Evolutionary conservation across 2,329 filamentous ascomycete species (phyloP), one percentile per base, ranked within the genome.

Genomic region (Exophiala spinifera): DNA sequence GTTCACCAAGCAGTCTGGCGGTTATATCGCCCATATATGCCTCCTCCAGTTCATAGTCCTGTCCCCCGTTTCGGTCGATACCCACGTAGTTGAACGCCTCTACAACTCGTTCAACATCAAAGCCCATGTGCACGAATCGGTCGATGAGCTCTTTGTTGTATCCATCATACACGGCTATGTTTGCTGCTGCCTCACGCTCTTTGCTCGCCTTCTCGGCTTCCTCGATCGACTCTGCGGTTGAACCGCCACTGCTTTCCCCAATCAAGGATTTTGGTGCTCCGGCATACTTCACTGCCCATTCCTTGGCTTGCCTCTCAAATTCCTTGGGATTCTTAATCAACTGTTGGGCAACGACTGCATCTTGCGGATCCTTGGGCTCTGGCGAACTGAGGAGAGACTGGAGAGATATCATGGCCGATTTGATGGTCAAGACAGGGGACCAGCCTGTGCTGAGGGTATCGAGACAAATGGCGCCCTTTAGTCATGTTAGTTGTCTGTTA

Each of bases 371-470:
- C 65, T 92, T 95, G 0, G 94, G 92, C 70, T 99, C 95, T 3
- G 94, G 94, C 15, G 86, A 89, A 73, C 90, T 90, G 66, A 99
- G 88, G 15, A 99, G 84, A 63, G 91, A 92, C 70, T 96, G 91
- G 28, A 99, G 80, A 23, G 91, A 96, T 55, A 99, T 85, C 43
- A 99, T 83, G 34, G 92, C 90, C 17, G 90, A 95, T 75, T 96
- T 97, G 71, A 99, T 92, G 13, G 92, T 99, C 57, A 96, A 82
- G 20, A 99, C 91, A 0, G 94, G 94, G 4, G 92, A 96, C 94
- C 94, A 99, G 64, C 88, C 90, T 11, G 82, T 82, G 8, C 88
- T 86, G 14, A 99, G 81, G 0, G 91, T 97, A 69, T 99, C 94
- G 51, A 99, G 84, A 68, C 94, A 99, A 70, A 99, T 99, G 21